These are phyloP conservation scores for Backusella sp. DNA, from an alignment of 192 early-diverging fungal species.

Conservation along the genomic window DNA sequence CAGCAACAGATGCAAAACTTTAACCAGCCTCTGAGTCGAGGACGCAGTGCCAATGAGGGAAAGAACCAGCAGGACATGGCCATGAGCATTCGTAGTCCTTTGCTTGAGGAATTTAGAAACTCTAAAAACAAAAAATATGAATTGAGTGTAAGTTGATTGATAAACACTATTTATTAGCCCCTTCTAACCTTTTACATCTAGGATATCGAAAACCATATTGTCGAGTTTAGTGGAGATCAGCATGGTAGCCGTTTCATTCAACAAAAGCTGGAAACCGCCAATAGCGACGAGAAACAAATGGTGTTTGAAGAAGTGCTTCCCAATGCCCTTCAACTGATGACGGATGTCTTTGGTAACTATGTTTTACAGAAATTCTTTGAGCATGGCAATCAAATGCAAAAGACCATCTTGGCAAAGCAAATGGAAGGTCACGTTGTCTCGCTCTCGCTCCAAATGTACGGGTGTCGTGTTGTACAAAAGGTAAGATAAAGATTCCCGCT, in stretches of 20 bases:
- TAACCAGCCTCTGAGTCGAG: not conserved
- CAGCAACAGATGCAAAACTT: conserved; percentile 40
- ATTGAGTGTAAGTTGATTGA: conserved; percentile 58
- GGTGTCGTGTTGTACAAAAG: conserved; percentile 99
- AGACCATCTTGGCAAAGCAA: conserved; percentile 86
- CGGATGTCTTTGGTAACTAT: conserved; percentile 99
- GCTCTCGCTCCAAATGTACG: conserved; percentile 98
- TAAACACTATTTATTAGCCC: no score
- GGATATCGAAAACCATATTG: conserved; percentile 92
- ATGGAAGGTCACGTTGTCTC: conserved; percentile 96
- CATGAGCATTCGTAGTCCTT: conserved; percentile 72
- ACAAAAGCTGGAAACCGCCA: conserved; percentile 94
- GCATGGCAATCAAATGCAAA: conserved; percentile 93
- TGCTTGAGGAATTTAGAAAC: conserved; percentile 96
- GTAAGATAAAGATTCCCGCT: not conserved
- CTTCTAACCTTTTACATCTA: conserved; percentile 14
- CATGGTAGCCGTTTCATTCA: conserved; percentile 99
- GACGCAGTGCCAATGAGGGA: conserved; percentile 15
- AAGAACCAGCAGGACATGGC: conserved; percentile 42
- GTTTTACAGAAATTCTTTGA: conserved; percentile 99
- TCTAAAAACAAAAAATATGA: conserved; percentile 98
- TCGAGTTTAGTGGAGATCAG: conserved; percentile 98
- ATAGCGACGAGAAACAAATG: conserved; percentile 90
- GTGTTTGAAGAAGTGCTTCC: conserved; percentile 97
- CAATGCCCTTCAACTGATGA: conserved; percentile 91